Evolutionary conservation across 2,329 filamentous ascomycete species (phyloP).

Genomic region (Penicillium psychrosexuale): DNA sequence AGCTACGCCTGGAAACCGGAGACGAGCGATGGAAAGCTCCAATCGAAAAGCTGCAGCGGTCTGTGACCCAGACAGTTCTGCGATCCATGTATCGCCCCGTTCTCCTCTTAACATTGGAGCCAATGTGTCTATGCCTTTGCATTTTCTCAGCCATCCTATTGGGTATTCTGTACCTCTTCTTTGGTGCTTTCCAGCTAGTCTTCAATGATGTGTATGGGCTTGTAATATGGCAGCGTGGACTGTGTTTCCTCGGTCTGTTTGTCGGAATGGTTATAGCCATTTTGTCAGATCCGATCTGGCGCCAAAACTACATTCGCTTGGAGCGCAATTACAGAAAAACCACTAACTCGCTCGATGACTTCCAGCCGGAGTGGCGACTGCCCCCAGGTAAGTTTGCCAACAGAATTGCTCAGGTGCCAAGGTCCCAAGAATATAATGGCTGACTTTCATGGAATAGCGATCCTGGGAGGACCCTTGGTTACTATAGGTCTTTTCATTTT

Average conservation of each 20-base stretch:
- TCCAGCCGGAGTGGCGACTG: slow-evolving; percentile 83
- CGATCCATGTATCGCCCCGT: slow-evolving; percentile 64
- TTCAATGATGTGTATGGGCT: slow-evolving; percentile 74
- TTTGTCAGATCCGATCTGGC: slow-evolving; percentile 47
- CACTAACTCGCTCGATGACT: slow-evolving; percentile 43
- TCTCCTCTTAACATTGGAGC: slow-evolving; percentile 74
- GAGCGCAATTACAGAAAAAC: slow-evolving; percentile 38
- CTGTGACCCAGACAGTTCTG: slow-evolving; percentile 60
- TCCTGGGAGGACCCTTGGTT: slow-evolving; percentile 71
- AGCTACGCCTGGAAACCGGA: slow-evolving; percentile 70
- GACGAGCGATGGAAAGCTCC: slow-evolving; percentile 73
- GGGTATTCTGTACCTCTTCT: slow-evolving; percentile 86
- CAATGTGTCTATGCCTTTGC: slow-evolving; percentile 81
- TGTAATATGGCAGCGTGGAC: slow-evolving; percentile 73
- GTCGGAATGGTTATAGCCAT: slow-evolving; percentile 49
- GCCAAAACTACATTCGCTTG: slow-evolving; percentile 43
- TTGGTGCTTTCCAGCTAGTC: slow-evolving; percentile 80
- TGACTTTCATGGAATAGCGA: slow-evolving; percentile 41
- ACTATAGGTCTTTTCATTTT: slow-evolving; percentile 84
- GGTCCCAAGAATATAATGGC: neutral
- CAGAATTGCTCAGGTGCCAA: neutral
- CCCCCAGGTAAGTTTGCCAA: slow-evolving; percentile 56
- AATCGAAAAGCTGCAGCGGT: slow-evolving; percentile 69
- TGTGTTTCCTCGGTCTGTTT: slow-evolving; percentile 65
- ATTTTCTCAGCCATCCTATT: slow-evolving; percentile 80